These are phyloP conservation scores for Botrytis galanthina DNA, from an alignment of 2,329 filamentous ascomycete genomes.

Conservation along the genomic window DNA sequence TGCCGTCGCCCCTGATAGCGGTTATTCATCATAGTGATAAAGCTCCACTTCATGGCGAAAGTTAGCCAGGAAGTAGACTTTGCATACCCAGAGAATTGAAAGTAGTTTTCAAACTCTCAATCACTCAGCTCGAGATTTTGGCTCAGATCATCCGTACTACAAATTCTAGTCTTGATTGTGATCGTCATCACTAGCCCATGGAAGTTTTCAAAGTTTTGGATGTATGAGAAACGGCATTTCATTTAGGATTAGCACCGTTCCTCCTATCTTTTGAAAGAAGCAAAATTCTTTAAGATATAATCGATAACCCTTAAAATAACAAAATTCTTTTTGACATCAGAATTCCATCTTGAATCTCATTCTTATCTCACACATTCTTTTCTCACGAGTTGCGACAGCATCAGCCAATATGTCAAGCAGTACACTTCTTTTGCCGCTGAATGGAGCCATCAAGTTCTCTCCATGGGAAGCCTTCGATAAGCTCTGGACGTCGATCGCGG, in stretches of 20 bases:
- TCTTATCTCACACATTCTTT: background rate
- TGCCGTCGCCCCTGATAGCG: background rate
- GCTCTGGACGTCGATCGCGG: slow-evolving; percentile 70
- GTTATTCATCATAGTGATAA: background rate
- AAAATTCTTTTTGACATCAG: background rate
- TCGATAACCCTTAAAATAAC: background rate
- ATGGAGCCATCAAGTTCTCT: slow-evolving; percentile 26
- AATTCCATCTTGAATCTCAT: background rate
- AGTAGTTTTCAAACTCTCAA: background rate
- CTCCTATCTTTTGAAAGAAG: background rate
- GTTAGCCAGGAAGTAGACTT: background rate
- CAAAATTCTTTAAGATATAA: slow-evolving; percentile 15
- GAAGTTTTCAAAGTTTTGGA: background rate
- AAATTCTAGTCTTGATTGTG: slow-evolving; percentile 1
- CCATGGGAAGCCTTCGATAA: slow-evolving; percentile 90
- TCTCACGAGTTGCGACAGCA: background rate
- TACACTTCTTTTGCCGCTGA: slow-evolving; percentile 19
- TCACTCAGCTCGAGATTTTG: background rate
- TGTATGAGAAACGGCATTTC: background rate
- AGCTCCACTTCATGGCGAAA: background rate
- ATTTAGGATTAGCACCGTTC: background rate
- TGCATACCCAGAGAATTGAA: background rate
- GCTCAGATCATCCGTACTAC: background rate
- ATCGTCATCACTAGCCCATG: background rate
- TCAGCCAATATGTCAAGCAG: slow-evolving; percentile 24